These are phyloP conservation scores for Polymyxa betae DNA, from an alignment of 208 protist genomes.

Conservation along the genomic window DNA sequence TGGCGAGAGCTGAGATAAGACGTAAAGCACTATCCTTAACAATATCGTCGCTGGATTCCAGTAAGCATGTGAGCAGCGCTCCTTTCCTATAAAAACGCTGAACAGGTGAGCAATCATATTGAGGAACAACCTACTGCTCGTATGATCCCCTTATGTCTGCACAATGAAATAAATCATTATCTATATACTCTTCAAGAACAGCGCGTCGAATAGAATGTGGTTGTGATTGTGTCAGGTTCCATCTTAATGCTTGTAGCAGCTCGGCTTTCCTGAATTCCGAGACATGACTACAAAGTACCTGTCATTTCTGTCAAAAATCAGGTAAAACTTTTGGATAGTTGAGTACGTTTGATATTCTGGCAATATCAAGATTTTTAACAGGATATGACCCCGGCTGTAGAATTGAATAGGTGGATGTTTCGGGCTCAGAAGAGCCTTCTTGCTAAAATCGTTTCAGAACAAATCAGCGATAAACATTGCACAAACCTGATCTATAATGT, in stretches of 20 bases:
- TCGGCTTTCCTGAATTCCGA: background rate
- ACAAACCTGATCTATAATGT: too few species aligned
- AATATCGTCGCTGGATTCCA: background rate
- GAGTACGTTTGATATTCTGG: background rate
- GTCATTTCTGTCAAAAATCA: background rate
- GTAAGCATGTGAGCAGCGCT: background rate
- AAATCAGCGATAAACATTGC: too few species aligned
- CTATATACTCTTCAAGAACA: constrained; percentile 34
- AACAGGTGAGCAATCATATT: too few species aligned
- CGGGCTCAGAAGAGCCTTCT: too few species aligned
- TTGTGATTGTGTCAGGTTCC: constrained; percentile 47
- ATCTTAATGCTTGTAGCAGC: constrained; percentile 25
- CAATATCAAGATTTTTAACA: constrained; percentile 27
- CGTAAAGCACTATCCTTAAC: constrained; percentile 12
- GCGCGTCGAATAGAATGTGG: background rate
- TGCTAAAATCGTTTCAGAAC: too few species aligned
- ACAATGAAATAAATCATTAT: background rate
- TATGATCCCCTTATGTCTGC: too few species aligned
- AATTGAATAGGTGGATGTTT: background rate
- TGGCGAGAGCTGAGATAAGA: constrained; percentile 5
- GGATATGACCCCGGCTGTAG: background rate
- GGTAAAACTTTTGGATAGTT: background rate
- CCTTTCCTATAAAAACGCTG: too few species aligned
- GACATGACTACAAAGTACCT: constrained; percentile 29
- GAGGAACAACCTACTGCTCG: too few species aligned